Conservation (phyloP, 1,139 yeast species). For the Chernovozyma aurita region DNA sequence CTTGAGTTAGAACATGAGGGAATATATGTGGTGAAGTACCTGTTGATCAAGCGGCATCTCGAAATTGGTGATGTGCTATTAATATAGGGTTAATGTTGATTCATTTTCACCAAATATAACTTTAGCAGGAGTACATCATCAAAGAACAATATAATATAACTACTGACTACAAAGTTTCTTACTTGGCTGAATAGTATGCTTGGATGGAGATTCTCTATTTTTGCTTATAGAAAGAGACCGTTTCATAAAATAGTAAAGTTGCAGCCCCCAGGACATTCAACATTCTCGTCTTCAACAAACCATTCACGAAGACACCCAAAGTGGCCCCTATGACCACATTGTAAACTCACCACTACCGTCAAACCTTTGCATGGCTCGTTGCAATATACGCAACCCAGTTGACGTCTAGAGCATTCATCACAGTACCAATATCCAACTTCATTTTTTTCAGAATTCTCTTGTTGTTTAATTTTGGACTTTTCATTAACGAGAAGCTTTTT, state of each 20-base stretch:
- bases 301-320: conserved; percentile 74
- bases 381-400: conserved; percentile 76
- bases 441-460: conserved; percentile 15
- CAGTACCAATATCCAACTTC: conserved; percentile 81
- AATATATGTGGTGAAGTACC: conserved; percentile 72
- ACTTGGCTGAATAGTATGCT: no score
- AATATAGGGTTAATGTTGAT: no score
- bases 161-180: no score
- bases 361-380: conserved; percentile 74
- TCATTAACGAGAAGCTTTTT: conserved; percentile 63
- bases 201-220: no score
- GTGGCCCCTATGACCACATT: conserved; percentile 90
- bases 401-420: conserved; percentile 57
- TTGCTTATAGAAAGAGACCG: no score
- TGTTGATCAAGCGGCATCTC: conserved; percentile 39
- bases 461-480: conserved; percentile 36
- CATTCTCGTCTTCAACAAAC: conserved; percentile 62
- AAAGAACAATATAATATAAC: no score
- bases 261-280: conserved; percentile 83
- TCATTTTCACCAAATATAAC: neutral
- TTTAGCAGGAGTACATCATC: no score
- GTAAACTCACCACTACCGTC: conserved; percentile 56
- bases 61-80: conserved; percentile 40
- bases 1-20: conserved; percentile 63
- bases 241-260: conserved; percentile 7